Percentiles rank a stretch among this genome's conserved stretches.
Conservation (phyloP, 495 filamentous ascomycete genomes). For the Aspergillus bridgeri region DNA sequence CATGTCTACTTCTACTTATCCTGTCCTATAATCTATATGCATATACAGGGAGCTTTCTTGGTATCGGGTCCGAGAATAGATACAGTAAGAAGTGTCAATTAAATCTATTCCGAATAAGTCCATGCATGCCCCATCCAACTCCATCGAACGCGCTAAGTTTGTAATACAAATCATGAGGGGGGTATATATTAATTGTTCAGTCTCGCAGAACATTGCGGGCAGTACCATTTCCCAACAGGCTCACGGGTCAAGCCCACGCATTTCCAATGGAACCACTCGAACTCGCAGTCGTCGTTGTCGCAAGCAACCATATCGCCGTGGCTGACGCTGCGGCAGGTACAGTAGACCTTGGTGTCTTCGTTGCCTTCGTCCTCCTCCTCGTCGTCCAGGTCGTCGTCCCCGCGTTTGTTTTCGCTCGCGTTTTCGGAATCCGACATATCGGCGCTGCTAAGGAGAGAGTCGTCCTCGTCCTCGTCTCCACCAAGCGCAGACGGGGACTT, state of each 20-base stretch:
- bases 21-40: not conserved
- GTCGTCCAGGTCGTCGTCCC: conserved; percentile 59
- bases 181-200: conserved; percentile 41
- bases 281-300: conserved; percentile 87
- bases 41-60: not conserved
- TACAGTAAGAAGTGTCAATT: not conserved
- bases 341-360: conserved; percentile 87
- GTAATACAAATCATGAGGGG: conserved; percentile 4
- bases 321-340: conserved; percentile 85
- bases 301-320: conserved; percentile 98
- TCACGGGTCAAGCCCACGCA: conserved; percentile 89
- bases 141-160: not conserved
- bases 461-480: conserved; percentile 65
- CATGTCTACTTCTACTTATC: not conserved
- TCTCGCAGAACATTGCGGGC: conserved; percentile 70
- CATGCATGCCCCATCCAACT: not conserved
- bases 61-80: not conserved
- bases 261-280: conserved; percentile 98
- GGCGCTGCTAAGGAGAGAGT: conserved; percentile 51
- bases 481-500: conserved; percentile 57
- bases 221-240: conserved; percentile 90
- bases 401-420: conserved; percentile 33
- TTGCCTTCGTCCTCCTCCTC: conserved; percentile 81
- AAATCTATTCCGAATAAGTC: not conserved
- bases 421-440: conserved; percentile 49